Evolutionary conservation across 495 filamentous ascomycete genomes (phyloP), one percentile per base, ranked within the genome.

Genomic region (Tuber microsphaerosporum): DNA sequence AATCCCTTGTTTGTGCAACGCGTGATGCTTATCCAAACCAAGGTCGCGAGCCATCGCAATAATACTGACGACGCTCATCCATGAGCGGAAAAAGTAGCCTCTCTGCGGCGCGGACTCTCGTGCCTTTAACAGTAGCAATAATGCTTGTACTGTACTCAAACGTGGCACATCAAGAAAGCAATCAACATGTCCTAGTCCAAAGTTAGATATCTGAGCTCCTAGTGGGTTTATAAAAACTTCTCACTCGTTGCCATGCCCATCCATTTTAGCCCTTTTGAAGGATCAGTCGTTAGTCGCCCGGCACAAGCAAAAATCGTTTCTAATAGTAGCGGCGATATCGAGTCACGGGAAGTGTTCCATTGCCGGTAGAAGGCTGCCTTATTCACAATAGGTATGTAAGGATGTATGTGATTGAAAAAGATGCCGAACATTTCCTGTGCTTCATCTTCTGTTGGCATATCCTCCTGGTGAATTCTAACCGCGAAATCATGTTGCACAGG

Each of bases 301-400:
- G 92, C 90, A 84, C 96, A 97, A 10, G 96, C 93, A 83, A 99
- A 97, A n/a, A 99, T 90, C 17, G 93, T 93, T 85, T 98, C 95
- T 0, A 99, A 86, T 65, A 99, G 86, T 71, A 99, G 87, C 20
- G 95, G 96, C 0, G 95, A 98, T 12, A 99, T 94, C 2, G 92
- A 90, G 45, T 91, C 89, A 73, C 93, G 89, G 77, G 94, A 91
- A 65, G 90, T 90, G 74, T 92, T 89, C 96, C 96, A 99, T 86
- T 97, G 94, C 22, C 92, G 91, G 82, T 95, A 97, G 73, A 99
- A 90, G 71, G 91, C 89, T 22, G 88, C 84, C 80, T 93, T 91
- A 83, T 97, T 94, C 74, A 98, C 84, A 1, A 99, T 93, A 0
- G 95, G 95, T n/a, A 97, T 90, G 81, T 97, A 99, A 12, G 96